These are phyloP conservation scores for Salix udensis DNA, from an alignment of 345 rosid genomes.

Conservation along the genomic window DNA sequence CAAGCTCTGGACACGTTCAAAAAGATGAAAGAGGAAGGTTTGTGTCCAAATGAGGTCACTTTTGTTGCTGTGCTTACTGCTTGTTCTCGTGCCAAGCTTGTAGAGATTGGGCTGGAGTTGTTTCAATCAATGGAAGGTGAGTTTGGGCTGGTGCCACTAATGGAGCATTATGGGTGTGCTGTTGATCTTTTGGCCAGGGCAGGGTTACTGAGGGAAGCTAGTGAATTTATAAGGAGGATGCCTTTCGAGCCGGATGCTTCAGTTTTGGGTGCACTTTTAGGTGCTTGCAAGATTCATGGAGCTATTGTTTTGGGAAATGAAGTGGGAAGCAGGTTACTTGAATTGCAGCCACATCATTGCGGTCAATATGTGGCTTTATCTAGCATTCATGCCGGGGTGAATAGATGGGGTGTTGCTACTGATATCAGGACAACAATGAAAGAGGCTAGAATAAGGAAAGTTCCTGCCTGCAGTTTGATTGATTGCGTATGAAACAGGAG, in stretches of 20 bases:
- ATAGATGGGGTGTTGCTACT: constrained; percentile 57
- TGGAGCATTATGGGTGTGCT: constrained; percentile 7
- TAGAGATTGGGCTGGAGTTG: constrained; percentile 46
- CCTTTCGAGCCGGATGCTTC: no score
- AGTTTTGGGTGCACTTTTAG: no score
- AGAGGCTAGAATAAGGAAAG: no score
- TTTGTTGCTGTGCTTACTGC: constrained; percentile 58
- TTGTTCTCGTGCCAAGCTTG: constrained; percentile 53
- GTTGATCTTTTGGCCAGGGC: no score
- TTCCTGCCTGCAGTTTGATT: no score
- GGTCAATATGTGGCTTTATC: constrained; percentile 55
- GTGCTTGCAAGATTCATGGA: no score
- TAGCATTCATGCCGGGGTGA: constrained; percentile 41
- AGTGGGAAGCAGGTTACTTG: constrained; percentile 46
- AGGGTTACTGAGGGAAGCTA: no score
- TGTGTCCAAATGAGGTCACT: constrained; percentile 58
- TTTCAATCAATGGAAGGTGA: constrained; percentile 35
- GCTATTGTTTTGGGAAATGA: background rate
- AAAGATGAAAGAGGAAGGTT: constrained; percentile 40
- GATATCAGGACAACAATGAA: constrained; percentile 30
- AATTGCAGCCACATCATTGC: constrained; percentile 45
- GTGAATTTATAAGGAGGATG: no score
- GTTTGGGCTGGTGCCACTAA: constrained; percentile 43
- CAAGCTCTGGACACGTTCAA: constrained; percentile 56
- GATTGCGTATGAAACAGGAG: no score